These are phyloP conservation scores for Backusella psychrophila DNA, from an alignment of 192 early-diverging fungal genomes.

Conservation along the genomic window DNA sequence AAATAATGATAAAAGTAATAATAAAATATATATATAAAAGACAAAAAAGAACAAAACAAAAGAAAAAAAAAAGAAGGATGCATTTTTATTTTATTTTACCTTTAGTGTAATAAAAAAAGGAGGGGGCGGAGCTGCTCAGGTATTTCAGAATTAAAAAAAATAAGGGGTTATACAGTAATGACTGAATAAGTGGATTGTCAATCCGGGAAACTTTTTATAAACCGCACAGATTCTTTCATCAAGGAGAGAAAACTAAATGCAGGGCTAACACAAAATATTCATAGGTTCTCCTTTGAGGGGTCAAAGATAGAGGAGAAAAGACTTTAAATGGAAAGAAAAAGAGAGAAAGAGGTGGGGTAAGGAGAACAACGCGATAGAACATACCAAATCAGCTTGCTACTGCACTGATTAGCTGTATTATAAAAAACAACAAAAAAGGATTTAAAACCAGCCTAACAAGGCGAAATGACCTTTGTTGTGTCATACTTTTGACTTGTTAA, in stretches of 20 bases:
- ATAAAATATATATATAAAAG: neutral
- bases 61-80: neutral
- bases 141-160: neutral
- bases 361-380: neutral
- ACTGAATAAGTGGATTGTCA: conserved; percentile 2
- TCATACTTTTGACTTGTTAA: conserved; percentile 9
- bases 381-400: neutral
- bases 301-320: conserved; percentile 5
- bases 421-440: neutral
- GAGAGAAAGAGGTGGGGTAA: conserved; percentile 2
- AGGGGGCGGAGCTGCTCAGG: neutral
- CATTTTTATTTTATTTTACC: neutral
- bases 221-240: conserved; percentile 5
- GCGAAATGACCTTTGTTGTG: conserved; percentile 7
- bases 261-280: conserved; percentile 6
- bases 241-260: conserved; percentile 6
- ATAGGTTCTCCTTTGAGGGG: neutral
- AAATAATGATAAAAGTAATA: neutral
- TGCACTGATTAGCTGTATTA: neutral
- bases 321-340: conserved; percentile 4
- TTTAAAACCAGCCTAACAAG: conserved; percentile 8
- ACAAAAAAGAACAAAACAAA: neutral
- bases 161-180: neutral
- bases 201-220: conserved; percentile 9
- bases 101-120: neutral